Evolutionary conservation across 2,329 filamentous ascomycete species (phyloP), one percentile per base, ranked within the genome.

Genomic region (Trichoderma cornu-damae): DNA sequence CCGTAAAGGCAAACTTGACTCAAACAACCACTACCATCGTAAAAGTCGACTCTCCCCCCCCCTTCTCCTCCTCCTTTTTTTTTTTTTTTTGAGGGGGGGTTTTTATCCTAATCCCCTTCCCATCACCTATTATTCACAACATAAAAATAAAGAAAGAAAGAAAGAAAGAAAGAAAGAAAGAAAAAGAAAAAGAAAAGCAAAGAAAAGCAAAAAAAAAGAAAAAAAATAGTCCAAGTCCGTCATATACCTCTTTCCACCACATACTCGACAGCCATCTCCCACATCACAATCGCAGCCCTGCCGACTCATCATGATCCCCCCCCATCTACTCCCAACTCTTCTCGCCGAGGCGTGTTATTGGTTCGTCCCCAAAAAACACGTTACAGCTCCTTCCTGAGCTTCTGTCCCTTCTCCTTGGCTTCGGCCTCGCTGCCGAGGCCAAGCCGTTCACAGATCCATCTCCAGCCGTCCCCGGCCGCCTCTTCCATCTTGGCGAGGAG

Each of bases 401-500:
- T 71, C 38, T 72, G 66, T 3, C 59, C 67, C 60, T 67, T 68
- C 5, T 59, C 58, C 50, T 69, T 64, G 2, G 68, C 69, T 4
- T 64, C 60, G 16, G 69, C 75, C 18, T 79, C 73, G 1, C 75
- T 72, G 0, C 80, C 80, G 5, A 77, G 62, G 32, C 71, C 71
- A 14, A 84, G 68, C 64, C 84, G 79, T 32, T 68, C 66, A 51
- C 75, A 60, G 55, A 81, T 69, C 81, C 81, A 84, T 59, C 78
- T 74, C 72, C 77, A 79, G 24, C 75, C 73, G 22, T 72, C 72
- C 62, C 75, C 71, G 60, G 78, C 70, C 48, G 69, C 72, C 61
- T 81, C 79, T 58, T 73, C 72, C 58, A 89, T 64, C 71, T 86
- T 87, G 67, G 84, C 85, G 61, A 84, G 81, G 47, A 90, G 72